phyloP scores from a whole-genome alignment of 495 filamentous ascomycete genomes.

The Daldinia concentrica region DNA sequence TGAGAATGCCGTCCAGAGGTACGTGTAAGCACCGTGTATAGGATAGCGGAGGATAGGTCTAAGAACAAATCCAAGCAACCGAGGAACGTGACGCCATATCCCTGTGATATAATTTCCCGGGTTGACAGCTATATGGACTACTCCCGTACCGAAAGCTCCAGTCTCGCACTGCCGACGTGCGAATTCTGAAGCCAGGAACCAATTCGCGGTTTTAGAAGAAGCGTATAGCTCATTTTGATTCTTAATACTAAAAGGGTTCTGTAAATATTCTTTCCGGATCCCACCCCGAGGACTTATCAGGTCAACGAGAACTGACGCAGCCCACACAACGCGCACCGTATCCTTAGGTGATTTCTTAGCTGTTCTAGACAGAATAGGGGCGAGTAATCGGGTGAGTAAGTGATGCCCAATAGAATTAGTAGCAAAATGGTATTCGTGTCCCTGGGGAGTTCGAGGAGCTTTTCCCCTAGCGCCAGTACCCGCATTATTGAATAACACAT shows the following conservation, averaged over 20 bases:
- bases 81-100: background rate
- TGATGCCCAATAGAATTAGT: constrained; percentile 50
- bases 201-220: too few relatives aligned
- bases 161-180: too few relatives aligned
- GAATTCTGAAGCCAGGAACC: too few relatives aligned
- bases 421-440: constrained; percentile 51
- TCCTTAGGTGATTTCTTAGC: constrained; percentile 34
- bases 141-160: too few relatives aligned
- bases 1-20: background rate
- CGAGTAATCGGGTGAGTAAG: constrained; percentile 52
- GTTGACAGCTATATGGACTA: background rate
- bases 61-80: background rate
- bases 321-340: background rate
- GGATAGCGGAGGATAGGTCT: background rate
- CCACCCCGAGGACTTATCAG: too few relatives aligned
- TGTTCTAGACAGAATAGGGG: constrained; percentile 43
- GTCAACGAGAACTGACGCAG: too few relatives aligned
- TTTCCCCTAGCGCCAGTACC: constrained; percentile 48
- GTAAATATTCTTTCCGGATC: too few relatives aligned
- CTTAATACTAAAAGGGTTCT: too few relatives aligned
- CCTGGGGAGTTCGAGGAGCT: constrained; percentile 45
- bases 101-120: background rate
- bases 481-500: constrained; percentile 50
- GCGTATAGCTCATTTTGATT: too few relatives aligned
- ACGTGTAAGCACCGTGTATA: background rate